These are phyloP conservation scores for Zostera marina DNA, from an alignment of 116 monocot species.

Conservation along the genomic window DNA sequence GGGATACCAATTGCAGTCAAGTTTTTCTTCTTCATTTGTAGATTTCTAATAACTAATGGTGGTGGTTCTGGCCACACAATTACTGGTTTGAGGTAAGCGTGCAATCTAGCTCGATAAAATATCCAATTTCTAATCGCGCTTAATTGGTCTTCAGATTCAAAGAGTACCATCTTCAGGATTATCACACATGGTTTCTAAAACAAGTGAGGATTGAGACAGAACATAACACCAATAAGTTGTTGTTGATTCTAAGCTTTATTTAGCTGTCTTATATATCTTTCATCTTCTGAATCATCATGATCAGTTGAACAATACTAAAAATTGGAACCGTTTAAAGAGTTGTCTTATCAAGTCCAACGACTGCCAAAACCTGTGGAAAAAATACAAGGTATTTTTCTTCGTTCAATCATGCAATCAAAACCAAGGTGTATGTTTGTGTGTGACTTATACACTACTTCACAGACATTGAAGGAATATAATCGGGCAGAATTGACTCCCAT, in stretches of 20 bases:
- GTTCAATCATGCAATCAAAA: neutral
- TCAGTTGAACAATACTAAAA: constrained; percentile 63
- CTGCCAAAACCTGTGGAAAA: constrained; percentile 60
- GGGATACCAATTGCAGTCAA: neutral
- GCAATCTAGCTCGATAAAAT: neutral
- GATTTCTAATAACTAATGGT: constrained; percentile 79
- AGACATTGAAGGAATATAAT: constrained; percentile 77
- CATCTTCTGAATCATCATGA: neutral
- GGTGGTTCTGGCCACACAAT: constrained; percentile 67
- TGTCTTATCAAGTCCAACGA: constrained; percentile 79
- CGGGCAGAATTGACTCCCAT: constrained; percentile 70
- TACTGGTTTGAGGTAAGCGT: constrained; percentile 48
- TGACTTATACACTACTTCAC: neutral
- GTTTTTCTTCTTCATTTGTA: constrained; percentile 14
- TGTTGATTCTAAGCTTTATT: neutral
- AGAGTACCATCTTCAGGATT: constrained; percentile 97
- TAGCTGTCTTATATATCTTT: neutral
- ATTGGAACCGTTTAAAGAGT: constrained; percentile 69
- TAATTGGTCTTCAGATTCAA: constrained; percentile 42
- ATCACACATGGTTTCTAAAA: constrained; percentile 67
- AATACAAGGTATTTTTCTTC: constrained; percentile 54
- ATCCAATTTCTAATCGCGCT: neutral
- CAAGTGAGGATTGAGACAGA: constrained; percentile 24
- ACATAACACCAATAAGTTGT: neutral
- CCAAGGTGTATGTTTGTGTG: neutral